phyloP scores from a whole-genome alignment of 768 basidiomycete genomes.

The Thelephora aurantiotincta region DNA sequence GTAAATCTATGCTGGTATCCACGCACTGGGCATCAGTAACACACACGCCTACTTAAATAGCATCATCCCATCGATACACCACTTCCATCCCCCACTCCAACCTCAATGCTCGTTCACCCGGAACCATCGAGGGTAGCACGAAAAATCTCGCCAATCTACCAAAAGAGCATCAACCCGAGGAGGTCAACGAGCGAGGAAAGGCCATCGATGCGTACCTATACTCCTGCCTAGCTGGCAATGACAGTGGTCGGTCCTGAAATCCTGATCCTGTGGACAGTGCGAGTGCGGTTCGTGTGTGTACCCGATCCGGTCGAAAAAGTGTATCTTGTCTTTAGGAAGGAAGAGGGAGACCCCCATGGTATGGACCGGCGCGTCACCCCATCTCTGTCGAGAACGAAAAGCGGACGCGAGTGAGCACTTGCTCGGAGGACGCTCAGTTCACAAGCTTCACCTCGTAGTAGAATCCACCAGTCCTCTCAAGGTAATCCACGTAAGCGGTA shows the following conservation, averaged over 20 bases:
- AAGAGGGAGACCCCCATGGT: slow-evolving; percentile 36
- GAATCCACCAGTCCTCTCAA: slow-evolving; percentile 77
- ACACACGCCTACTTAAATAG: no score
- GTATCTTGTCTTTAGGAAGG: slow-evolving; percentile 39
- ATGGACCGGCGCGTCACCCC: slow-evolving; percentile 34
- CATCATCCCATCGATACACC: no score
- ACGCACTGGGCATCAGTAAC: no score
- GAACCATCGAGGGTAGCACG: no score
- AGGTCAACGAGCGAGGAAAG: no score
- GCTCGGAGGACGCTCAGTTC: not conserved
- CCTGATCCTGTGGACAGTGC: slow-evolving; percentile 28
- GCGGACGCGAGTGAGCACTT: not conserved
- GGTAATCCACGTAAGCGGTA: slow-evolving; percentile 65
- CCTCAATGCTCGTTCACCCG: no score
- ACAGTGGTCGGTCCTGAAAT: not conserved
- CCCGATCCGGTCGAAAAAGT: slow-evolving; percentile 68
- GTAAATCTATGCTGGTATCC: no score
- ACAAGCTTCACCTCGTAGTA: slow-evolving; percentile 61
- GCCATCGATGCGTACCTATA: not conserved
- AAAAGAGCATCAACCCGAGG: not conserved
- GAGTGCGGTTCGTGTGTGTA: slow-evolving; percentile 40
- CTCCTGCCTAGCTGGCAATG: not conserved
- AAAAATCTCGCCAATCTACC: no score
- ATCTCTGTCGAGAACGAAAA: slow-evolving; percentile 11
- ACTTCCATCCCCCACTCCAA: no score